Evolutionary conservation across 306 rosid genomes (phyloP).

Genomic region (Carpinus fangiana): DNA sequence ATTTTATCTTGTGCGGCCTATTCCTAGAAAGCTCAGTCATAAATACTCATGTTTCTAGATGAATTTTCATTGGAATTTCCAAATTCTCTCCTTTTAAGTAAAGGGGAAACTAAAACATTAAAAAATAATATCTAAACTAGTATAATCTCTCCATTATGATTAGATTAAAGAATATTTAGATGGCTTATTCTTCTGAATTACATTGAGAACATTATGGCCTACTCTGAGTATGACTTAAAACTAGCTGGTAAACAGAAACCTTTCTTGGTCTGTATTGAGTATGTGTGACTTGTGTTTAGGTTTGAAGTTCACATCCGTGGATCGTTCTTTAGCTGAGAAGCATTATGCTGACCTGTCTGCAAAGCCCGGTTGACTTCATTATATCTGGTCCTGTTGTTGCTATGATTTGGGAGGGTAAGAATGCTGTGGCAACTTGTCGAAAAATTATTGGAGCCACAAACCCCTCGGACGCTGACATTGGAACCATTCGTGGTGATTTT

Average conservation of each 20-base stretch:
- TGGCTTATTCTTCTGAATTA: neutral
- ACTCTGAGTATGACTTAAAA: neutral
- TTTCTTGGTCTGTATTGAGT: neutral
- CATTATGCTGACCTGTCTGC: constrained; percentile 89
- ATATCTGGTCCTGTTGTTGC: constrained; percentile 94
- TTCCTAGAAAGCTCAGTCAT: neutral
- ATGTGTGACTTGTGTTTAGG: constrained; percentile 44
- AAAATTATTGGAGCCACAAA: constrained; percentile 95
- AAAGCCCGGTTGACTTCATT: constrained; percentile 90
- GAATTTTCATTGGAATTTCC: neutral
- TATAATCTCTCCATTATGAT: neutral
- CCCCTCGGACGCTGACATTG: constrained; percentile 86
- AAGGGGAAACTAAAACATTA: neutral
- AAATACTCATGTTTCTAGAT: neutral
- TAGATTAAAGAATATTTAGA: neutral
- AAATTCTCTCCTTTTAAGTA: neutral
- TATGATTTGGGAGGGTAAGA: constrained; percentile 98
- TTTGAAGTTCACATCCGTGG: constrained; percentile 75
- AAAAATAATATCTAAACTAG: neutral
- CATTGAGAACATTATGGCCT: no score
- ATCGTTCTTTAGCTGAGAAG: constrained; percentile 79
- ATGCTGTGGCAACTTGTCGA: constrained; percentile 68
- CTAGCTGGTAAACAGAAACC: neutral
- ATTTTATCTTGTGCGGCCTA: neutral
- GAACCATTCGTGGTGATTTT: constrained; percentile 92